These are phyloP conservation scores for Acorus gramineus DNA, from an alignment of 106 monocot genomes.

Conservation along the genomic window DNA sequence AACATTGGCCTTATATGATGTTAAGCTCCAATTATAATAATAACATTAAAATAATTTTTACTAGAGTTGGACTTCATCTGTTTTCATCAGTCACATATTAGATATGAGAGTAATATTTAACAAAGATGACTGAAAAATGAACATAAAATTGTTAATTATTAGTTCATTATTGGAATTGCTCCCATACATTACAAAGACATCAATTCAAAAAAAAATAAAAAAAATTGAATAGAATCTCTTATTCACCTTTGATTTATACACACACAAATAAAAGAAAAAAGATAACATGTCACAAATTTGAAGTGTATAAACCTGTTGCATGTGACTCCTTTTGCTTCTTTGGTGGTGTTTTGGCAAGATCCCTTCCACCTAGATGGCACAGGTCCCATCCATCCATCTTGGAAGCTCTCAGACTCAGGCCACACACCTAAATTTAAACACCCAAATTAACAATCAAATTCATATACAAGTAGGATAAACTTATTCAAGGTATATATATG, in stretches of 20 bases:
- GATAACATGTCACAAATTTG: too few relatives aligned
- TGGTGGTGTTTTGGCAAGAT: constrained; percentile 26
- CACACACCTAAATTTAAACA: constrained; percentile 45
- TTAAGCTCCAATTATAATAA: too few relatives aligned
- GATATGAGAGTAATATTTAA: too few relatives aligned
- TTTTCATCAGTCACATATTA: too few relatives aligned
- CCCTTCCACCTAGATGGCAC: constrained; percentile 47
- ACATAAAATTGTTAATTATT: neutral
- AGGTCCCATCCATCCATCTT: constrained; percentile 49
- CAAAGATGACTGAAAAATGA: too few relatives aligned
- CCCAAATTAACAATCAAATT: neutral
- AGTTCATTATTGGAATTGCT: too few relatives aligned
- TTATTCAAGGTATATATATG: too few relatives aligned
- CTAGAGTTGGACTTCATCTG: too few relatives aligned
- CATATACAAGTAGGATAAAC: too few relatives aligned
- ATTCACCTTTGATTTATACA: neutral
- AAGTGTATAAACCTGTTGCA: constrained; percentile 43
- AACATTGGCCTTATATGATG: too few relatives aligned
- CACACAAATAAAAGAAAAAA: neutral
- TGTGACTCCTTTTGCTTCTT: constrained; percentile 1
- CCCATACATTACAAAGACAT: too few relatives aligned
- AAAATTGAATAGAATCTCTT: neutral
- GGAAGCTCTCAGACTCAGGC: constrained; percentile 62
- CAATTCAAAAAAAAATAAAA: neutral
- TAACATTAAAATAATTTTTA: too few relatives aligned